Evolutionary conservation across 352 stramenopile species (phyloP).

Genomic region (Phytophthora syringae): DNA sequence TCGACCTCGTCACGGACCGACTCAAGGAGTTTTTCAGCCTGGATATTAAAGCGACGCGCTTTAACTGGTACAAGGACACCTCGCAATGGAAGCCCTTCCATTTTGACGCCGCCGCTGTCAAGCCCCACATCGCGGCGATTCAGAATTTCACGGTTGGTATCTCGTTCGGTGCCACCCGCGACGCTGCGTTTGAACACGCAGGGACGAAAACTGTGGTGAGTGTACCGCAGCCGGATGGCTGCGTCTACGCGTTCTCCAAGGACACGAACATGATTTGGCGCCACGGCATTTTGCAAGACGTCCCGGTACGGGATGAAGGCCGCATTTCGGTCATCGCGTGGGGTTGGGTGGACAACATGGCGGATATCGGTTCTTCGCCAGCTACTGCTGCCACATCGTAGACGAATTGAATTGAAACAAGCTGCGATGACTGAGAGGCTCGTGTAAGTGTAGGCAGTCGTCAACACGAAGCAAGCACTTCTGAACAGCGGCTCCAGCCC

Average conservation of each 20-base stretch:
- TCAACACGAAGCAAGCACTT: slow-evolving; percentile 2
- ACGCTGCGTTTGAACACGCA: slow-evolving; percentile 92
- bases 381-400: slow-evolving; percentile 16
- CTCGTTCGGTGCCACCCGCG: slow-evolving; percentile 92
- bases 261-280: slow-evolving; percentile 95
- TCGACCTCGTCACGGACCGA: slow-evolving; percentile 80
- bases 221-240: slow-evolving; percentile 94
- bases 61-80: slow-evolving; percentile 96
- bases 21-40: slow-evolving; percentile 91
- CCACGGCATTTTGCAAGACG: slow-evolving; percentile 91
- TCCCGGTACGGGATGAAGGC: slow-evolving; percentile 87
- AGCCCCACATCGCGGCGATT: slow-evolving; percentile 89
- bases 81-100: slow-evolving; percentile 95
- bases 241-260: slow-evolving; percentile 92
- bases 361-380: slow-evolving; percentile 27
- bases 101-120: slow-evolving; percentile 94
- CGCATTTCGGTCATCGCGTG: slow-evolving; percentile 95
- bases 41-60: slow-evolving; percentile 90
- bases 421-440: not conserved
- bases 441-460: not conserved
- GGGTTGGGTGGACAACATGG: slow-evolving; percentile 87
- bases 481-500: slow-evolving; percentile 9
- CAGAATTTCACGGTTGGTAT: slow-evolving; percentile 97
- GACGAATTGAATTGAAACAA: slow-evolving; percentile 1
- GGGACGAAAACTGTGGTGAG: slow-evolving; percentile 87